Evolutionary conservation across 768 basidiomycete genomes (phyloP).

Genomic region (Polyporus arcularius): DNA sequence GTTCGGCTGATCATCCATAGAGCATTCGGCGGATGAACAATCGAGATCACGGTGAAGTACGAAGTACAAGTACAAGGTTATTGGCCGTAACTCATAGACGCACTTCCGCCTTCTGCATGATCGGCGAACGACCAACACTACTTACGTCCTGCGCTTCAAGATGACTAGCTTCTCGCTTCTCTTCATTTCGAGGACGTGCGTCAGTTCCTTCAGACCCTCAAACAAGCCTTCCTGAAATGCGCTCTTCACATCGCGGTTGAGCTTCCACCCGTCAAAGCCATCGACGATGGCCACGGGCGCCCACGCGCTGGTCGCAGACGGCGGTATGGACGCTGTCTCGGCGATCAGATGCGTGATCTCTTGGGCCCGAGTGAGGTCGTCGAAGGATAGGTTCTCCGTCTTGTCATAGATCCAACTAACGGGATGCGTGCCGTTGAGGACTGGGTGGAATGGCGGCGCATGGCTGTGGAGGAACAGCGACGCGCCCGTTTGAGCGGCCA

Average conservation of each 20-base stretch:
- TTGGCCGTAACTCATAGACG: no score
- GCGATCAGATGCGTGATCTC: conserved; percentile 66
- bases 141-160: conserved; percentile 17
- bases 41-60: no score
- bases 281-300: conserved; percentile 41
- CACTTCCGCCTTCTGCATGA: no score
- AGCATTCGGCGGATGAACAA: no score
- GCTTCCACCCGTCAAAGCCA: conserved; percentile 46
- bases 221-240: conserved; percentile 8
- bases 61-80: no score
- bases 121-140: no score
- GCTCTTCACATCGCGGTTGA: conserved; percentile 18
- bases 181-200: conserved; percentile 20
- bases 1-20: no score
- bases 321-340: conserved; percentile 37
- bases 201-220: conserved; percentile 9
- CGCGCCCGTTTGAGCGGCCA: conserved; percentile 88
- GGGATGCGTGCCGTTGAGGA: conserved; percentile 12
- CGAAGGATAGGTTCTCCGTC: conserved; percentile 61
- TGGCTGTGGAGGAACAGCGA: conserved; percentile 82
- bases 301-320: conserved; percentile 37
- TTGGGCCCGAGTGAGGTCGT: conserved; percentile 38
- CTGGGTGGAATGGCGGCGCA: conserved; percentile 50
- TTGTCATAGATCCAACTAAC: conserved; percentile 76
- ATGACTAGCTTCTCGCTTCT: conserved; percentile 27